Base-by-base conservation (phyloP, 495 filamentous ascomycete genomes). In the Tuber brumale region DNA sequence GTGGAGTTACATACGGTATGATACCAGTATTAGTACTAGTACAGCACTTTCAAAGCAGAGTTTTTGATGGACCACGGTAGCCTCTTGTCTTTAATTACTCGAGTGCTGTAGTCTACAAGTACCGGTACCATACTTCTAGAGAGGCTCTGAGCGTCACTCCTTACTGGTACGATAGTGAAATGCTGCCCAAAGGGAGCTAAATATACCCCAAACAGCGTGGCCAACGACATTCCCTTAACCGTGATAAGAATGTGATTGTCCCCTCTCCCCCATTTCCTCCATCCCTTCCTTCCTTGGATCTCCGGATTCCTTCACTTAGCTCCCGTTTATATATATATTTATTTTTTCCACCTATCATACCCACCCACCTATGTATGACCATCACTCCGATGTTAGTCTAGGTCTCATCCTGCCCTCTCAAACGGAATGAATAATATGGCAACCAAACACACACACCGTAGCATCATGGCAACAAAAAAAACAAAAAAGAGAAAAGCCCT, bases 281-380 rank as follows among this genome's bases (percentile, higher is more conserved):
- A 48, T 14, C 27, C 57, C n/a, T 31, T 27, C 57, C 12, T 31
- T 66, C 57, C 57, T 66, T 16, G 3, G 10, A 10, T 7, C 57
- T 31, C 57, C 57, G n/a, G 3, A 16, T 31, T 66, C 57, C 57
- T 66, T 66, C 57, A 66, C 57, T 66, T 66, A 31, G 57, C 57
- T 66, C 57, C 57, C 57, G 57, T 66, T 27, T 66, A 66, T 66
- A 66, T 66, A 66, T 66, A 66, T 66, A 31, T 31, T 66, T 31
- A 12, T 66, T 66, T 66, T 66, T 66, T n/a, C 57, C n/a, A 45
- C 44, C 57, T 31, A n/a, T n/a, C 57, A 66, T 31, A 5, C n/a
- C 57, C 9, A 31, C 10, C 57, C 57, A 16, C 27, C n/a, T 14
- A 3, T 31, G 57, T 14, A 3, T 31, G 57, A 31, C 27, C n/a